phyloP scores from a whole-genome alignment of 148 eudicot species.

The Nepenthes mirabilis region DNA sequence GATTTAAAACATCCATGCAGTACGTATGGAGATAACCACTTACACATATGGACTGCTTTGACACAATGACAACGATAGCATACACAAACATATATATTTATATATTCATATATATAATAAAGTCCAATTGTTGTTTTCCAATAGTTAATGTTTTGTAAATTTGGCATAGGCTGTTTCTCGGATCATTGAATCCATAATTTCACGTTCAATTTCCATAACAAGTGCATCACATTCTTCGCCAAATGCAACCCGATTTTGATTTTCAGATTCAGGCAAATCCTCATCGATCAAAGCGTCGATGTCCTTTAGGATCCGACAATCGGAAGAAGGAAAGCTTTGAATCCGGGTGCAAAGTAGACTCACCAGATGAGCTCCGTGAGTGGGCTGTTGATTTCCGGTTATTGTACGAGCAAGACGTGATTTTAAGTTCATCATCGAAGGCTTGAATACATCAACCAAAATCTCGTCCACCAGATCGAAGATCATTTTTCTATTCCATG shows the following conservation, averaged over 20 bases:
- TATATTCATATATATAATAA: no score
- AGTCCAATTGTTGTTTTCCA: no score
- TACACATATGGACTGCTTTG: no score
- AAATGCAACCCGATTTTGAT: conserved; percentile 6
- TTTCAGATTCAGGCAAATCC: conserved; percentile 20
- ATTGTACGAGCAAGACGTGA: conserved; percentile 5
- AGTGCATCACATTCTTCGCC: conserved; percentile 49
- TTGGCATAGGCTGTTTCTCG: conserved; percentile 13
- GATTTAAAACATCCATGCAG: no score
- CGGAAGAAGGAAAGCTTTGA: conserved; percentile 25
- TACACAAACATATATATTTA: no score
- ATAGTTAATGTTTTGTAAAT: no score
- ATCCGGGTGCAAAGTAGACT: conserved; percentile 32
- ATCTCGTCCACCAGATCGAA: conserved; percentile 58
- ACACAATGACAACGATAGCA: no score
- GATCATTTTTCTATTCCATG: conserved; percentile 41
- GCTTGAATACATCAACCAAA: conserved; percentile 34
- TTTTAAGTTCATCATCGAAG: conserved; percentile 7
- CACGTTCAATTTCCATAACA: conserved; percentile 42
- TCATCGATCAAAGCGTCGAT: conserved; percentile 53
- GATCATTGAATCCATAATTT: conserved; percentile 38
- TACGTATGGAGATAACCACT: no score
- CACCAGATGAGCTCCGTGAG: conserved; percentile 30
- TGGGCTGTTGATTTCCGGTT: background rate
- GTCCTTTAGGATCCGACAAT: conserved; percentile 64